A percentile compares a stretch with the other conserved stretches of the same genome.
Conservation (phyloP, 768 basidiomycete species). For the Boletus rufocinnamomeus region DNA sequence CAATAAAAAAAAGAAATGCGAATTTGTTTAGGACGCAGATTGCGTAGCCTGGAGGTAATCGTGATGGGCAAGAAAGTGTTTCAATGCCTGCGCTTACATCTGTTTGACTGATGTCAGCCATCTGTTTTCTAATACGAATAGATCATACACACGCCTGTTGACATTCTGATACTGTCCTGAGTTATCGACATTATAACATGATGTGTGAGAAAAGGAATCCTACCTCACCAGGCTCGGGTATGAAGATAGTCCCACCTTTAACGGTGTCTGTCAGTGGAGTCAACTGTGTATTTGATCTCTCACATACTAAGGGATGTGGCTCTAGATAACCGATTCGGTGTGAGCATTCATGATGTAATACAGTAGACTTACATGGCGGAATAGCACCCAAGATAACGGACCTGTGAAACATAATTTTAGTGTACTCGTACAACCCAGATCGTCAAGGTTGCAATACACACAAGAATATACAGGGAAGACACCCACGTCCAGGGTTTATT, state of each 20-base stretch:
- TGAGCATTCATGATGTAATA: no score
- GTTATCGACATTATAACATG: not conserved
- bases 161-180: not conserved
- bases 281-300: not conserved
- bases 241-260: not conserved
- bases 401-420: not conserved
- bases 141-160: slow-evolving; percentile 3
- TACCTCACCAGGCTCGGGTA: not conserved
- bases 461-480: slow-evolving; percentile 11
- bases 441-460: not conserved
- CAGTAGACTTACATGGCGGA: slow-evolving; percentile 9
- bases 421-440: not conserved
- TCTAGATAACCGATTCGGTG: not conserved
- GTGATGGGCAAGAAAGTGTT: not conserved
- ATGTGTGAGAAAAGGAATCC: not conserved
- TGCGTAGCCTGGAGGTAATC: not conserved
- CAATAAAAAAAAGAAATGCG: slow-evolving; percentile 5
- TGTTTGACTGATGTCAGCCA: slow-evolving; percentile 1
- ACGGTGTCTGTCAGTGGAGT: not conserved
- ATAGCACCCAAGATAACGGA: slow-evolving; percentile 17
- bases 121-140: no score
- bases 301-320: not conserved
- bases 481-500: slow-evolving; percentile 12
- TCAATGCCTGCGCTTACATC: slow-evolving; percentile 6
- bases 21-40: not conserved